A percentile compares a stretch with the other conserved stretches of the same genome.
These are phyloP conservation scores for Yamadazyma nakazawae DNA, from an alignment of 805 yeast species.

Conservation along the genomic window DNA sequence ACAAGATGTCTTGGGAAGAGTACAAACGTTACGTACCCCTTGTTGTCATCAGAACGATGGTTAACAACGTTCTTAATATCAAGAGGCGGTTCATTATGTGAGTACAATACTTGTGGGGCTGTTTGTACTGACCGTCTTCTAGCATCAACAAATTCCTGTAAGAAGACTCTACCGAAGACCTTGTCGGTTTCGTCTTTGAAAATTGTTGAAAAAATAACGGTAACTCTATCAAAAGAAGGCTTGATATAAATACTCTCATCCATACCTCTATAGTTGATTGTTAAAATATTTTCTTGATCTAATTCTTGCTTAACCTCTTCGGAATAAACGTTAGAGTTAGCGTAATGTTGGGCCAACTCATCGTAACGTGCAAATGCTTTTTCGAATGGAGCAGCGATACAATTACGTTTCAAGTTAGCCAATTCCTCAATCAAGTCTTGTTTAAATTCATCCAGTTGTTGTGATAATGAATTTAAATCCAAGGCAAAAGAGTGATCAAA, in stretches of 20 bases:
- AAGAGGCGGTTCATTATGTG: slow-evolving; percentile 88
- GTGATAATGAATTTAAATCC: slow-evolving; percentile 45
- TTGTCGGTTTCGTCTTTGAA: slow-evolving; percentile 97
- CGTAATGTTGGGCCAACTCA: slow-evolving; percentile 50
- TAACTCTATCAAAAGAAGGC: slow-evolving; percentile 93
- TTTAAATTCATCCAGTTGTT: slow-evolving; percentile 45
- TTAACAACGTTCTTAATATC: slow-evolving; percentile 48
- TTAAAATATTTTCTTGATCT: slow-evolving; percentile 56
- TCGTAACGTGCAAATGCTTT: slow-evolving; percentile 80
- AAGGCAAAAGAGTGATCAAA: slow-evolving; percentile 76
- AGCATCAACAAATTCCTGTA: slow-evolving; percentile 94
- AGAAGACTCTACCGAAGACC: slow-evolving; percentile 80
- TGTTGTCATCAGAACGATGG: slow-evolving; percentile 35
- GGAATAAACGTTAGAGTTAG: slow-evolving; percentile 40
- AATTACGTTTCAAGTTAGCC: slow-evolving; percentile 76
- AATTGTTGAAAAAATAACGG: slow-evolving; percentile 90
- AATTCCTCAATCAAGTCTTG: slow-evolving; percentile 57
- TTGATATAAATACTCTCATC: slow-evolving; percentile 87
- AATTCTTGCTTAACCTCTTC: slow-evolving; percentile 44
- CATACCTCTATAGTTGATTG: slow-evolving; percentile 77
- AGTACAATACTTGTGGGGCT: slow-evolving; percentile 95
- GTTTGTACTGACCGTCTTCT: slow-evolving; percentile 93
- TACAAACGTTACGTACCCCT: slow-evolving; percentile 62
- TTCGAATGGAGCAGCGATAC: slow-evolving; percentile 91
- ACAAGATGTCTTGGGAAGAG: slow-evolving; percentile 77